Conservation (phyloP, 2,329 filamentous ascomycete species). For the Rhinocladiella similis region DNA sequence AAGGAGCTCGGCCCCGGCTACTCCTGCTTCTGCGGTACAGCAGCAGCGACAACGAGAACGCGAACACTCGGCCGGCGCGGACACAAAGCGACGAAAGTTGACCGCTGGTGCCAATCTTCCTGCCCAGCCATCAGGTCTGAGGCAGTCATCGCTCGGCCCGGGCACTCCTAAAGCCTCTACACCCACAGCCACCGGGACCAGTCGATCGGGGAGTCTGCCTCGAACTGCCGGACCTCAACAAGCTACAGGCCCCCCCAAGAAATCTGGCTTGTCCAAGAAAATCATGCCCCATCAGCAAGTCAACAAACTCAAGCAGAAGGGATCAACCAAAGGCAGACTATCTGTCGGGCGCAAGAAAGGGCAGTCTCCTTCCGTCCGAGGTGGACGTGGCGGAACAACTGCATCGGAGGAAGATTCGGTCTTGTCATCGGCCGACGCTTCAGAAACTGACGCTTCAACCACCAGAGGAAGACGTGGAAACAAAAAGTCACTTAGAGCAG, state of each 20-base stretch:
- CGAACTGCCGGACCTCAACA: slow-evolving; percentile 34
- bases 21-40: slow-evolving; percentile 39
- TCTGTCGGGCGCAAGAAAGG: slow-evolving; percentile 46
- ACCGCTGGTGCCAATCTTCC: slow-evolving; percentile 44
- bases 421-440: slow-evolving; percentile 51
- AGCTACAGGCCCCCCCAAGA: slow-evolving; percentile 51
- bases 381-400: slow-evolving; percentile 34
- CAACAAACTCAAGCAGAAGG: slow-evolving; percentile 37
- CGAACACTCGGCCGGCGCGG: slow-evolving; percentile 57
- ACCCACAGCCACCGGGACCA: slow-evolving; percentile 42
- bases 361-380: slow-evolving; percentile 40
- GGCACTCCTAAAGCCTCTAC: slow-evolving; percentile 64
- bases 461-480: slow-evolving; percentile 22
- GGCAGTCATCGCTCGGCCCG: slow-evolving; percentile 62
- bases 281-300: slow-evolving; percentile 33
- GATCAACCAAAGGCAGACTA: slow-evolving; percentile 40
- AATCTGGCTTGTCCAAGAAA: slow-evolving; percentile 54
- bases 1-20: slow-evolving; percentile 47
- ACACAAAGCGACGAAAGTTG: slow-evolving; percentile 61
- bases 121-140: slow-evolving; percentile 54
- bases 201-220: slow-evolving; percentile 61
- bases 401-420: slow-evolving; percentile 51
- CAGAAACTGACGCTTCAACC: slow-evolving; percentile 43
- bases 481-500: slow-evolving; percentile 25
- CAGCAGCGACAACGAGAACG: slow-evolving; percentile 47